Conservation (phyloP, 1,284 basidiomycete genomes). For the Singerocomus rubriflavus region DNA sequence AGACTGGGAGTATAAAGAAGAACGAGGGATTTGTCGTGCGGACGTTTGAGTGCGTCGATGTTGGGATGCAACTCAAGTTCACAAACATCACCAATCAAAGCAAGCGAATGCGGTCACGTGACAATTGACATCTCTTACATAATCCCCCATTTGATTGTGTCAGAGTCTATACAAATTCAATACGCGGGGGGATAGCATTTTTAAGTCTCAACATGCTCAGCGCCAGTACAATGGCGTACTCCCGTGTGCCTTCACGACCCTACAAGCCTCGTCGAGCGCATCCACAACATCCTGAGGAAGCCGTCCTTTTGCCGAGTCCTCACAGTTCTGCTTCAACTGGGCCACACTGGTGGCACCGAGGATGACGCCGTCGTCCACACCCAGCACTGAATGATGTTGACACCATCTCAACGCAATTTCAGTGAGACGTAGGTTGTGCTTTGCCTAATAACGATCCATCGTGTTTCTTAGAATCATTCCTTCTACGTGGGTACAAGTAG, state of each 20-base stretch:
- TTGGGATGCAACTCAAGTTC: no score
- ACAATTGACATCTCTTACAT: no score
- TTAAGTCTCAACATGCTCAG: constrained; percentile 23
- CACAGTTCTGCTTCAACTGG: constrained; percentile 38
- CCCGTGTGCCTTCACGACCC: constrained; percentile 39
- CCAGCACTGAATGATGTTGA: constrained; percentile 46
- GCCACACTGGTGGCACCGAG: constrained; percentile 39
- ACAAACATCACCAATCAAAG: no score
- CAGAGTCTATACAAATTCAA: background rate
- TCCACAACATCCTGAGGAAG: constrained; percentile 49
- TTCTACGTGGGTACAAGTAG: no score
- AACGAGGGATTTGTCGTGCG: no score
- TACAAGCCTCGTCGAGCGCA: constrained; percentile 50
- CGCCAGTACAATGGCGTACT: constrained; percentile 50
- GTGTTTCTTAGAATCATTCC: background rate
- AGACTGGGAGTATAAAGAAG: no score
- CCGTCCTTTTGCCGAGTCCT: constrained; percentile 46
- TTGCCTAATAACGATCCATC: constrained; percentile 26
- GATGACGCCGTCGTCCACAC: constrained; percentile 40
- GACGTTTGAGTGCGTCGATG: no score
- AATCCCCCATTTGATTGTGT: no score
- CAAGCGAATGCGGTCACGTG: no score
- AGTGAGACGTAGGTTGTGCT: constrained; percentile 39
- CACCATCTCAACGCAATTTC: constrained; percentile 49
- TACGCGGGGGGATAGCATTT: background rate